Evolutionary conservation across 1,284 basidiomycete species (phyloP).

Genomic region (Leccinum subfulvum): DNA sequence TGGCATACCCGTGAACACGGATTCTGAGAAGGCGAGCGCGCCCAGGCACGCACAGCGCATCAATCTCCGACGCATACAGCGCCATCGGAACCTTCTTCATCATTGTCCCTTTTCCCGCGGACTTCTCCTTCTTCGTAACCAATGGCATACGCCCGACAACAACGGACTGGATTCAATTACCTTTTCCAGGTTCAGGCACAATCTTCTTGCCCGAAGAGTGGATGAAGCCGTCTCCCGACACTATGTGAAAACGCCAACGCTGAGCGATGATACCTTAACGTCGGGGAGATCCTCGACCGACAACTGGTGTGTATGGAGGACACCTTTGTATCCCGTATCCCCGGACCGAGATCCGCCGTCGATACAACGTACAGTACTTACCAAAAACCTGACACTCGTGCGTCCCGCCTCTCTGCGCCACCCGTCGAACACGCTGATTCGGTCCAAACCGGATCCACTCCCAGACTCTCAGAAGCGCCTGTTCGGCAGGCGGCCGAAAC

Average conservation of each 20-base stretch:
- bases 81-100: conserved; percentile 25
- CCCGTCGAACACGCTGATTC: conserved; percentile 25
- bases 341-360: background rate
- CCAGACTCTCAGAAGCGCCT: conserved; percentile 18
- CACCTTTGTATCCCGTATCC: conserved; percentile 3
- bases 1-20: conserved; percentile 10
- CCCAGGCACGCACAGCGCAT: conserved; percentile 19
- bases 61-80: conserved; percentile 30
- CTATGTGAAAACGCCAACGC: no score
- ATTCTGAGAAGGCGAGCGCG: background rate
- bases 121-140: conserved; percentile 25
- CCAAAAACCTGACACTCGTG: conserved; percentile 20
- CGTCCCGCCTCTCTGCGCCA: conserved; percentile 19
- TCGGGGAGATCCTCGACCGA: conserved; percentile 34
- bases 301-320: conserved; percentile 16
- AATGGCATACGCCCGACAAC: conserved; percentile 13
- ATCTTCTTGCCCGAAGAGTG: conserved; percentile 24
- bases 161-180: conserved; percentile 10
- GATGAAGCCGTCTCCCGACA: conserved; percentile 7
- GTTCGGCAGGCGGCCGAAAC: conserved; percentile 7
- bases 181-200: conserved; percentile 11
- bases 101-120: conserved; percentile 31
- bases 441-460: conserved; percentile 25
- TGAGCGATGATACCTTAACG: conserved; percentile 30
- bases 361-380: conserved; percentile 13